phyloP scores from a whole-genome alignment of 2,329 filamentous ascomycete genomes.

The Arthrobotrys entomopaga region DNA sequence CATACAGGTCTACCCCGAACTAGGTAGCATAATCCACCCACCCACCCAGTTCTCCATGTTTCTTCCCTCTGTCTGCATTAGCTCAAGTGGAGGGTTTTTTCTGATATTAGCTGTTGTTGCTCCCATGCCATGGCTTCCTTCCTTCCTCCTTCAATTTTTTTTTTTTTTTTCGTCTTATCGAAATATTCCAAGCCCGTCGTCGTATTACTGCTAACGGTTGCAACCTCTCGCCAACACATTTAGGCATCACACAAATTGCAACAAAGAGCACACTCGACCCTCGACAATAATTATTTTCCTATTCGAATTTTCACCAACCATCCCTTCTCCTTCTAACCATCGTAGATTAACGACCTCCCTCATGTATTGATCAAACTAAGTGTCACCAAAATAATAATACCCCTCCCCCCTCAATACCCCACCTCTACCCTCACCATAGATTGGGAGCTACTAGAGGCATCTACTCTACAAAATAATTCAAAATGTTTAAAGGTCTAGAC shows the following conservation, averaged over 20 bases:
- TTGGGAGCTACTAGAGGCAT: constrained; percentile 9
- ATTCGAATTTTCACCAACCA: too few species aligned
- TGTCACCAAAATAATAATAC: constrained; percentile 9
- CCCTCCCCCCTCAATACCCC: constrained; percentile 1
- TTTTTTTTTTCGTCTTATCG: constrained; percentile 1
- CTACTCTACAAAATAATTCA: constrained; percentile 14
- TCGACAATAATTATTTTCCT: too few species aligned
- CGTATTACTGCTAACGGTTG: neutral
- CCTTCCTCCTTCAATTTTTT: constrained; percentile 6
- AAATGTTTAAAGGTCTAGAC: constrained; percentile 44
- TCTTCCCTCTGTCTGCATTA: constrained; percentile 11
- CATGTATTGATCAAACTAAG: constrained; percentile 23
- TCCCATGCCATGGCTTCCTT: neutral
- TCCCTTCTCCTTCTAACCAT: neutral
- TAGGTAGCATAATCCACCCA: constrained; percentile 6
- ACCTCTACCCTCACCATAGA: constrained; percentile 6
- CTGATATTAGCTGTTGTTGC: constrained; percentile 6
- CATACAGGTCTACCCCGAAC: constrained; percentile 24
- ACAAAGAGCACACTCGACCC: too few species aligned
- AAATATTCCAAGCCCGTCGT: neutral
- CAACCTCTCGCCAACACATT: neutral
- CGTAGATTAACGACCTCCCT: constrained; percentile 7
- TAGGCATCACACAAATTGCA: neutral
- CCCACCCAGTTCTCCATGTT: constrained; percentile 10
- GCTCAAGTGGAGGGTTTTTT: constrained; percentile 14